Percentiles rank a stretch among this genome's conserved stretches.
Conservation (phyloP, 176 grass and related monocot species). For the Hsuehochloa calcarea region DNA sequence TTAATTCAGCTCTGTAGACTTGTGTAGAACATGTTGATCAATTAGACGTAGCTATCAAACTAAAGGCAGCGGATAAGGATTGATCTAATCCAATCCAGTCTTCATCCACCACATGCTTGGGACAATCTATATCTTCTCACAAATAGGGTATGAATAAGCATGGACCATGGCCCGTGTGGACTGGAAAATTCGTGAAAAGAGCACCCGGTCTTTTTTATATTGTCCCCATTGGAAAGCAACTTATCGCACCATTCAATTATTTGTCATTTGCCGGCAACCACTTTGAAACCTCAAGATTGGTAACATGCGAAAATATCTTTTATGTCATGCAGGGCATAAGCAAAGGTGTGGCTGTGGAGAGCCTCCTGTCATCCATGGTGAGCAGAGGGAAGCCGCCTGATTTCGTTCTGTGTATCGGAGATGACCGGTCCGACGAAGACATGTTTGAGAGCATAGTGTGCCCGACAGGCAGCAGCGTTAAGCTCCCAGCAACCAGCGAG, state of each 20-base stretch:
- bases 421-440: conserved; percentile 93
- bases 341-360: conserved; percentile 82
- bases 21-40: conserved; percentile 30
- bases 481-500: conserved; percentile 55
- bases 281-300: neutral
- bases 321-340: conserved; percentile 75
- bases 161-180: conserved; percentile 39
- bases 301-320: conserved; percentile 12
- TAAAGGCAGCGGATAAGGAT: conserved; percentile 60
- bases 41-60: conserved; percentile 42
- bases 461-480: conserved; percentile 42
- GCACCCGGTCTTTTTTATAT: neutral
- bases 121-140: conserved; percentile 40
- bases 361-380: conserved; percentile 57
- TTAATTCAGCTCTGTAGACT: conserved; percentile 6
- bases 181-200: conserved; percentile 24
- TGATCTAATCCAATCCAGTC: conserved; percentile 47
- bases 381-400: conserved; percentile 50
- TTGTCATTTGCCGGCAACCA: conserved; percentile 19
- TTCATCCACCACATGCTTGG: conserved; percentile 41
- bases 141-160: conserved; percentile 42
- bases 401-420: conserved; percentile 87
- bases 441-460: conserved; percentile 97
- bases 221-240: conserved; percentile 9
- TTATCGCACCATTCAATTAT: neutral